A percentile compares a stretch with the other conserved stretches of the same genome.
Conservation (phyloP, 1,284 basidiomycete genomes). For the Ganoderma leucocontextum region DNA sequence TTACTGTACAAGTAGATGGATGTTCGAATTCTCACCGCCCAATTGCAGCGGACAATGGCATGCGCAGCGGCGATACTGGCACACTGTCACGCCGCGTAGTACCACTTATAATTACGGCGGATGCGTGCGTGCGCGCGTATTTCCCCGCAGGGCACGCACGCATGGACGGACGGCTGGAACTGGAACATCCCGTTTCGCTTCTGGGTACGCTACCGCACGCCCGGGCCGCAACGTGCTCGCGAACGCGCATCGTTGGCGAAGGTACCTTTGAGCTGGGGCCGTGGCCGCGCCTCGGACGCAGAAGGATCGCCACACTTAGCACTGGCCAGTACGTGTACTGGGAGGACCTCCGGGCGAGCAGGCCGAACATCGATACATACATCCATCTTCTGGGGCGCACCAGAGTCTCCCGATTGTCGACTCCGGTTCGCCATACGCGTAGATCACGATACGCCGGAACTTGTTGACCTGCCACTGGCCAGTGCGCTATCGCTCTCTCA, state of each 20-base stretch:
- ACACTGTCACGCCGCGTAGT: not conserved
- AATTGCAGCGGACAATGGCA: not conserved
- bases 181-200: constrained; percentile 1
- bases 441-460: not conserved
- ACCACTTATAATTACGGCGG: not conserved
- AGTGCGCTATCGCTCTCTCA: not conserved
- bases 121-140: not conserved
- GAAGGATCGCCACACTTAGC: not conserved
- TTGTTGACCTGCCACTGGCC: not conserved
- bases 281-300: not conserved
- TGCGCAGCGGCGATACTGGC: not conserved
- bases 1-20: not conserved
- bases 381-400: not conserved
- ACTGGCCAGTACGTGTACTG: not conserved
- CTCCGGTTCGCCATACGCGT: not conserved
- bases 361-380: not conserved
- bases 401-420: not conserved
- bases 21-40: not conserved
- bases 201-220: not conserved
- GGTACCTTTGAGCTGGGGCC: not conserved
- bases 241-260: not conserved
- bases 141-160: not conserved
- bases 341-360: not conserved
- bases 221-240: constrained; percentile 9
- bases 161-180: not conserved